Base-by-base conservation (phyloP, 495 filamentous ascomycete species). In the Aspergillus sclerotiicarbonarius region DNA sequence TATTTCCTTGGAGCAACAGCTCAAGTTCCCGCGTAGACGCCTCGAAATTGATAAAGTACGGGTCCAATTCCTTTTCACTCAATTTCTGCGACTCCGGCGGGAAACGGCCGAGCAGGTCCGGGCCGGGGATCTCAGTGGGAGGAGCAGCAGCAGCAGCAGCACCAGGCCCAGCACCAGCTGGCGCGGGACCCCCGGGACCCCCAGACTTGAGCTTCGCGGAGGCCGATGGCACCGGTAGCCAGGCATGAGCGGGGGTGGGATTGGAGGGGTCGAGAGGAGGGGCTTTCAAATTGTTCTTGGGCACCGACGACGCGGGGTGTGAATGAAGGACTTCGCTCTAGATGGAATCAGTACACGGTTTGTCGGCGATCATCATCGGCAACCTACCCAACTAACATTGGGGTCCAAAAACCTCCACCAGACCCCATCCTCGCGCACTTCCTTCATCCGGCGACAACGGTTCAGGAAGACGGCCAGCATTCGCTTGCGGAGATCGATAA, bases 401-500 rank as follows among this genome's bases (percentile, higher is more conserved):
- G 94, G 93, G 66, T 98, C 94, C 10, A 98, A 78, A 67, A 98
- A 98, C 59, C 90, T 89, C 90, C 93, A 96, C 85, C 92, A 96
- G 13, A 98, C 91, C 7, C 92, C 93, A 68, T 98, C 95, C 56
- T 95, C 90, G 30, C 90, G 83, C 37, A 98, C 87, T 57, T 96
- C 90, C 65, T 92, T 89, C 94, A 98, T 97, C 59, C 82, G 80
- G 45, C 91, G 82, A 71, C 94, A 98, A 32, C 94, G 82, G 66
- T 98, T 98, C 32, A 98, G 69, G 64, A 98, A 98, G 5, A 97
- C 92, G 31, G 87, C 87, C 39, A 98, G 71, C 94, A 98, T 98
- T 54, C 94, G 88, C 70, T 97, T 97, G 51, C 94, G 84, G 39
- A 96, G 79, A 60, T 98, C 94, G 56, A 98, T 98, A 45, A 97